Base-by-base conservation (phyloP, 2,329 filamentous ascomycete species). In the Escovopsis sp. region DNA sequence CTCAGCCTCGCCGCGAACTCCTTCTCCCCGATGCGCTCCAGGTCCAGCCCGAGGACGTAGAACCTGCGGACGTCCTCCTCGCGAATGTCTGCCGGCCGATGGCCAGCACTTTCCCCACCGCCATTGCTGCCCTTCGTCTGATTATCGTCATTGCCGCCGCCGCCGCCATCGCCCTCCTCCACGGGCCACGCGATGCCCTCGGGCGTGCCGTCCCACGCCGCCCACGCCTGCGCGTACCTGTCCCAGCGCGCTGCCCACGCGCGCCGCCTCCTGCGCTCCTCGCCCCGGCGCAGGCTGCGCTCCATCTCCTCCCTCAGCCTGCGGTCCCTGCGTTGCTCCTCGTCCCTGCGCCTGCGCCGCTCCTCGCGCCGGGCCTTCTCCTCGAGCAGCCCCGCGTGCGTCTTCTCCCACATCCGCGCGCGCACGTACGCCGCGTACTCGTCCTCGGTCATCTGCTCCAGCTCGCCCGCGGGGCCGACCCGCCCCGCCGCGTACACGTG, bases 371-470 rank as follows among this genome's bases (percentile, higher is more conserved):
- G 65, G 43, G 77, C 78, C 44, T 81, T 73, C 60, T 91, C 86
- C 53, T 91, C 83, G 0, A 89, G 59, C 41, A 93, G 65, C 19
- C 89, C 84, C 49, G 89, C 81, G 56, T 94, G 79, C 42, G 84
- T 93, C 64, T 85, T 87, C 68, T 95, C 88, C 82, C 87, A 98
- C 91, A 98, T 96, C 62, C 79, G 80, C 41, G 73, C 73, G 15
- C 89, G 77, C 34, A 98, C 89, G 59, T 88, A 82, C 2, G 78
- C 69, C 1, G 85, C 83, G 58, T 96, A 98, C 59, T 95, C 84
- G 26, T 96, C 88, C 52, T 96, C 91, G 8, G 71, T 79, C 89
- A 96, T 96, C 48, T 71, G 72, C 60, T 94, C 86, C 11, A 94
- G 67, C 54, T 78, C 60, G 48, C 73, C 73, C 54, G 49, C 61